A percentile compares a stretch with the other conserved stretches of the same genome.
Evolutionary conservation across 2,329 filamentous ascomycete species (phyloP).

Genomic region (Coniochaeta prunicola): DNA sequence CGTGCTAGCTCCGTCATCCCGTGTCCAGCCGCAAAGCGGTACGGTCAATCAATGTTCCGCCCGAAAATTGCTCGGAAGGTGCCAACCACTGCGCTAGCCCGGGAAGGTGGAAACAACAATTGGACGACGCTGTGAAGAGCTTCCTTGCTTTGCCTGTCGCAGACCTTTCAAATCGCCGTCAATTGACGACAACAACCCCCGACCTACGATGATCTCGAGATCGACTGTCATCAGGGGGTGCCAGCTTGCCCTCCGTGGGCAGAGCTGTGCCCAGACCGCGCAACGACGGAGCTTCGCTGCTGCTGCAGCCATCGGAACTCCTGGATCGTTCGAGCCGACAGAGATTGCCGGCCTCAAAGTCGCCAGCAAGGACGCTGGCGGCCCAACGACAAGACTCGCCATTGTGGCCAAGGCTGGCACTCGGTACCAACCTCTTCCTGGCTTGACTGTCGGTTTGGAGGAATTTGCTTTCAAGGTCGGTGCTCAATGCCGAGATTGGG

Average conservation of each 20-base stretch:
- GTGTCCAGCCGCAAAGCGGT: not conserved
- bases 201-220: constrained; percentile 55
- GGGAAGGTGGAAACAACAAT: constrained; percentile 17
- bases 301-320: constrained; percentile 57
- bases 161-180: constrained; percentile 30
- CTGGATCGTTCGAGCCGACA: constrained; percentile 69
- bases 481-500: constrained; percentile 24
- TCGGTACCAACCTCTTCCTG: constrained; percentile 83
- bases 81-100: constrained; percentile 12
- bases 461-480: constrained; percentile 91
- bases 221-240: constrained; percentile 51
- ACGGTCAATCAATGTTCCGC: constrained; percentile 7
- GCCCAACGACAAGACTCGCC: constrained; percentile 84
- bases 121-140: constrained; percentile 17
- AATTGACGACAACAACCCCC: constrained; percentile 49
- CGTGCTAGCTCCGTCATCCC: not conserved
- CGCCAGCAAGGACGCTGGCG: constrained; percentile 81
- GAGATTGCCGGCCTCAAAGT: constrained; percentile 87
- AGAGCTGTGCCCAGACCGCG: constrained; percentile 43
- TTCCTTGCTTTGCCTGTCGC: constrained; percentile 17
- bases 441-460: constrained; percentile 82
- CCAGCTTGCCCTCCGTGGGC: constrained; percentile 50
- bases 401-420: constrained; percentile 92
- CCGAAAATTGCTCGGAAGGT: constrained; percentile 19
- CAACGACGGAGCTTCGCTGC: constrained; percentile 37